phyloP scores from a whole-genome alignment of 139 green algal genomes.

The Spirogloea muscicola region DNA sequence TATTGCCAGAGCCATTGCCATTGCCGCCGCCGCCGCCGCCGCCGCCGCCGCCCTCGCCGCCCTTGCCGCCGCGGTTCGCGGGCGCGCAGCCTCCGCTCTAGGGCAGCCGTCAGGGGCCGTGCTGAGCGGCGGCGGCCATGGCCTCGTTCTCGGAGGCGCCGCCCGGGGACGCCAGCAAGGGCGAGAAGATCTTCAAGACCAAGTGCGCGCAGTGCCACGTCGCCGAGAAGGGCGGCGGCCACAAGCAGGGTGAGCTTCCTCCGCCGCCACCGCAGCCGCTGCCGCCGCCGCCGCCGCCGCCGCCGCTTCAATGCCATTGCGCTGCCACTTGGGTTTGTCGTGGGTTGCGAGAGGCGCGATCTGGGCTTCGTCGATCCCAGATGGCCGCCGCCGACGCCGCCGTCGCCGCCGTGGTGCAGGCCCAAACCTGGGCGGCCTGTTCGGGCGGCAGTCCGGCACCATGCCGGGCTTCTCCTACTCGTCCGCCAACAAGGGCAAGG shows the following conservation, averaged over 20 bases:
- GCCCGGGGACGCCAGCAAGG: conserved; percentile 4
- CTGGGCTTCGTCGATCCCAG: neutral
- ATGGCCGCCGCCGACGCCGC: neutral
- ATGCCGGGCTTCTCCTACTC: conserved; percentile 89
- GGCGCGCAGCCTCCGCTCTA: no score
- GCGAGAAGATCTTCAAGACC: conserved; percentile 64
- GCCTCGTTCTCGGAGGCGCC: conserved; percentile 37
- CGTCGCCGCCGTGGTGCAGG: conserved; percentile 13
- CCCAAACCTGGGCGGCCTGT: conserved; percentile 93
- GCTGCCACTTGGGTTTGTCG: neutral
- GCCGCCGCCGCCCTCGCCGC: no score
- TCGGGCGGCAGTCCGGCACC: conserved; percentile 81
- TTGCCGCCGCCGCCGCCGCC: no score
- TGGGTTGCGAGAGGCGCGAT: neutral
- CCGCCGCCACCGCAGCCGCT: no score
- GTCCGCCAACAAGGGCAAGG: conserved; percentile 95
- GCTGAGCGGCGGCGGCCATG: no score
- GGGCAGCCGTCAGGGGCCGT: no score
- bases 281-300: neutral
- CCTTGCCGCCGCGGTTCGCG: no score
- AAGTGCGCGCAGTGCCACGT: conserved; percentile 97
- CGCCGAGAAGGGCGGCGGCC: conserved; percentile 79
- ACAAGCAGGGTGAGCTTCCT: conserved; percentile 91
- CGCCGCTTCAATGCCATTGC: neutral
- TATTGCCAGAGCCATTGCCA: no score